These are phyloP conservation scores for Agrocybe chaxingu DNA, from an alignment of 768 basidiomycete species.

Conservation along the genomic window DNA sequence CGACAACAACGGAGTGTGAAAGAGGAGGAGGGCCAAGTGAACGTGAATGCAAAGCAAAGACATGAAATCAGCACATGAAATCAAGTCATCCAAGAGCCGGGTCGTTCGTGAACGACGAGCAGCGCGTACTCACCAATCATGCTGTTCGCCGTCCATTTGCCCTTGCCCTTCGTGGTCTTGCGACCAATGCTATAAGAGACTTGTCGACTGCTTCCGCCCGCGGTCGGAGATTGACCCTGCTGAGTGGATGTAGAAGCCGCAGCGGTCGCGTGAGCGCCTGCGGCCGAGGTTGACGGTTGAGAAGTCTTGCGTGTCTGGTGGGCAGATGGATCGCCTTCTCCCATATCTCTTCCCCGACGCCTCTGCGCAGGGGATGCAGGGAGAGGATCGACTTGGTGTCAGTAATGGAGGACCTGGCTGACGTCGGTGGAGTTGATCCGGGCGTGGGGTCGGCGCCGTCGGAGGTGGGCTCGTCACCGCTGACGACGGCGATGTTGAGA, in stretches of 20 bases:
- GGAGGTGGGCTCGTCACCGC: neutral
- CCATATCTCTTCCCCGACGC: slow-evolving; percentile 66
- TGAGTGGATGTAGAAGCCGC: too few relatives aligned
- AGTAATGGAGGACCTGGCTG: slow-evolving; percentile 10
- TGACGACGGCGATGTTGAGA: neutral
- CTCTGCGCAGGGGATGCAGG: slow-evolving; percentile 45
- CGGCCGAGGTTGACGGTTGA: too few relatives aligned
- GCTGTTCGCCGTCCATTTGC: slow-evolving; percentile 72
- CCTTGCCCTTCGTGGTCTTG: slow-evolving; percentile 18
- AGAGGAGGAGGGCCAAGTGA: too few relatives aligned
- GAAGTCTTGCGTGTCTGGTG: slow-evolving; percentile 6
- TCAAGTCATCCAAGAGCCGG: neutral
- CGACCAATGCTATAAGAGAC: too few relatives aligned
- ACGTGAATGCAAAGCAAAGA: neutral
- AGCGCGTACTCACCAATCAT: slow-evolving; percentile 63
- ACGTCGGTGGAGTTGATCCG: slow-evolving; percentile 10
- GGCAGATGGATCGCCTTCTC: slow-evolving; percentile 30
- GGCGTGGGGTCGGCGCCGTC: neutral
- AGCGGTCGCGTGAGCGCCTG: too few relatives aligned
- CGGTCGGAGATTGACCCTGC: too few relatives aligned
- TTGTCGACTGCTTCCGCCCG: too few relatives aligned
- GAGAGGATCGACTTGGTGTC: slow-evolving; percentile 18
- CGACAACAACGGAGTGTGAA: too few relatives aligned
- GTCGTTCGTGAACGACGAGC: neutral
- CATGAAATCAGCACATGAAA: neutral